phyloP scores from a whole-genome alignment of 352 stramenopile genomes.

The Aphanomyces euteiches region DNA sequence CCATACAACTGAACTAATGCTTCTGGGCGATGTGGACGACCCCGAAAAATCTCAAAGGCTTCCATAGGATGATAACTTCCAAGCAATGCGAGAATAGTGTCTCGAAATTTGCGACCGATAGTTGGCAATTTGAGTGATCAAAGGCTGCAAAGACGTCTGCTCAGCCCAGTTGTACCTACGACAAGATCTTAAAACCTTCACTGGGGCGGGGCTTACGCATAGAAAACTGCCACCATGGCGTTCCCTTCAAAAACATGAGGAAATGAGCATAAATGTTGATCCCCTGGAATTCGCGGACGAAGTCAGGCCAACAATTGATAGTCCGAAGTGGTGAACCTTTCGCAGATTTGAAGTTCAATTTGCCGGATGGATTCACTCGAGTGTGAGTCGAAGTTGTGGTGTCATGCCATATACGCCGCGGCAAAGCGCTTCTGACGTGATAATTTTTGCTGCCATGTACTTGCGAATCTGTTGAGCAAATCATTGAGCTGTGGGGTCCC shows the following conservation, averaged over 20 bases:
- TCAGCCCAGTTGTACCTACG: constrained; percentile 94
- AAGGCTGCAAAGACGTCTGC: constrained; percentile 97
- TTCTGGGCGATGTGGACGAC: constrained; percentile 89
- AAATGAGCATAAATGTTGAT: constrained; percentile 98
- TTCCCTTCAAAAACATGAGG: constrained; percentile 96
- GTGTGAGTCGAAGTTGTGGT: background rate
- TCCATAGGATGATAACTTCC: constrained; percentile 83
- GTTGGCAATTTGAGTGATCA: constrained; percentile 83
- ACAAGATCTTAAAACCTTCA: background rate
- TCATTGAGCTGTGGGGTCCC: constrained; percentile 87
- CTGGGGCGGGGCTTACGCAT: constrained; percentile 57
- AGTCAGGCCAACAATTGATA: too few species aligned
- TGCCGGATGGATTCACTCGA: background rate
- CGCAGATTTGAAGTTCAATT: background rate
- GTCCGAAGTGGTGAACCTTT: background rate
- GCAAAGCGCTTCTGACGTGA: background rate
- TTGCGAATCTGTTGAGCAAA: constrained; percentile 97
- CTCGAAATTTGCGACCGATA: constrained; percentile 88
- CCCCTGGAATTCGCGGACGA: constrained; percentile 81
- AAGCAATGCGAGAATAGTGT: constrained; percentile 89
- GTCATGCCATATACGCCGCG: background rate
- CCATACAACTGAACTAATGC: constrained; percentile 62
- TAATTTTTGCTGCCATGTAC: constrained; percentile 74
- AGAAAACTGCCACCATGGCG: constrained; percentile 94
- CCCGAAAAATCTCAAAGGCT: constrained; percentile 95